A percentile compares a stretch with the other conserved stretches of the same genome.
Evolutionary conservation across 2,329 filamentous ascomycete genomes (phyloP).

Genomic region (Colletotrichum cuscutae): DNA sequence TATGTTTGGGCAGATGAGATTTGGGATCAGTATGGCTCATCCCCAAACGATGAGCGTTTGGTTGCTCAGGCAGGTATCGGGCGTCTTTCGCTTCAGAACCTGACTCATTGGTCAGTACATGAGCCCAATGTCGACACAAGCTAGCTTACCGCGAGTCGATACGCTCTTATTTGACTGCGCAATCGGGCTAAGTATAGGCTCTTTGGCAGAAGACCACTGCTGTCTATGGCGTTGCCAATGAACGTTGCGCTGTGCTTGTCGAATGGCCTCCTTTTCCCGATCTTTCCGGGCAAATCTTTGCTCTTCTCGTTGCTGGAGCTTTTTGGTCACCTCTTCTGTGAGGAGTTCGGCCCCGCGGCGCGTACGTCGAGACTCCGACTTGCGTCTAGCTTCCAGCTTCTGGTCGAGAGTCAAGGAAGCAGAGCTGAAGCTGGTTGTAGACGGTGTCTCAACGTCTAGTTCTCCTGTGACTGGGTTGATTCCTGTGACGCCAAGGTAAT

Average conservation of each 20-base stretch:
- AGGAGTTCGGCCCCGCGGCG: conserved; percentile 54
- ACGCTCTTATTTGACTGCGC: conserved; percentile 48
- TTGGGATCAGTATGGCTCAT: background rate
- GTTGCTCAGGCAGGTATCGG: background rate
- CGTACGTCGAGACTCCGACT: conserved; percentile 46
- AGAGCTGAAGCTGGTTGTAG: conserved; percentile 55
- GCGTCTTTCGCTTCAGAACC: background rate
- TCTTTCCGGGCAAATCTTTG: conserved; percentile 56
- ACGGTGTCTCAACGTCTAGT: conserved; percentile 61
- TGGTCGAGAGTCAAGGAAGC: conserved; percentile 43
- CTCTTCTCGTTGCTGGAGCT: conserved; percentile 43
- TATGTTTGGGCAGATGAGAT: conserved; percentile 23
- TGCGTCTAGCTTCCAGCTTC: conserved; percentile 45
- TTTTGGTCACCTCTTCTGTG: conserved; percentile 56
- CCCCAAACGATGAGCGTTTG: conserved; percentile 31
- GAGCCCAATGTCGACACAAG: background rate
- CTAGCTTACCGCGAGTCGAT: conserved; percentile 27
- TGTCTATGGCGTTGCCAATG: conserved; percentile 57
- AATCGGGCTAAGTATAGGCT: conserved; percentile 61
- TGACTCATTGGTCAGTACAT: background rate
- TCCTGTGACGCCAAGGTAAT: conserved; percentile 69
- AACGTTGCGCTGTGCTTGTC: conserved; percentile 45
- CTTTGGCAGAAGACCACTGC: conserved; percentile 63
- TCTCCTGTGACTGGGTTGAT: conserved; percentile 67
- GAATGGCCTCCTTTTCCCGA: conserved; percentile 50